Conservation (phyloP, 2,329 filamentous ascomycete genomes). For the Trichoderma brevicompactum region DNA sequence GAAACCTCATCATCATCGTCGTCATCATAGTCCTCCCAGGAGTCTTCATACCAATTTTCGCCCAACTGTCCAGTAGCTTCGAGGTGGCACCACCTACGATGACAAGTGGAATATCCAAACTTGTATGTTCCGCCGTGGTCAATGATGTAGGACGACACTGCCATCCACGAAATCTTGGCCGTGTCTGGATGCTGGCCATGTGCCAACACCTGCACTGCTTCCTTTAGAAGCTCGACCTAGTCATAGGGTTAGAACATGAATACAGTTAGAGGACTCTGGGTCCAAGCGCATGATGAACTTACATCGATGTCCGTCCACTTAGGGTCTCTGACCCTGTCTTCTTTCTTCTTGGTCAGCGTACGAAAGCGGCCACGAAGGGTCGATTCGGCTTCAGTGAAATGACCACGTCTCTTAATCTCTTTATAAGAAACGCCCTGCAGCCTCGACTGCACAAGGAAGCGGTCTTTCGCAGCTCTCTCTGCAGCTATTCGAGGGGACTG, state of each 20-base stretch:
- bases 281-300: conserved; percentile 46
- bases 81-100: conserved; percentile 59
- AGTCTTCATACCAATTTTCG: background rate
- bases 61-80: background rate
- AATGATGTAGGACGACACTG: conserved; percentile 58
- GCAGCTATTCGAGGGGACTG: background rate
- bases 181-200: conserved; percentile 38
- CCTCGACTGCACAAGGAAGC: conserved; percentile 59
- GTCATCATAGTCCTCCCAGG: background rate
- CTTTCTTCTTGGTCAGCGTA: conserved; percentile 65
- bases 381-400: conserved; percentile 68
- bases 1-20: background rate
- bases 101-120: conserved; percentile 63
- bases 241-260: background rate
- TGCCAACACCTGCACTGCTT: conserved; percentile 48
- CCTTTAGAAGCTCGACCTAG: conserved; percentile 44
- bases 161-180: conserved; percentile 59
- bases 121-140: conserved; percentile 59
- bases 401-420: conserved; percentile 61
- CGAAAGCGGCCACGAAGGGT: conserved; percentile 72
- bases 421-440: conserved; percentile 64
- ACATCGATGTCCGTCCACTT: conserved; percentile 68
- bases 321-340: conserved; percentile 67
- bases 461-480: conserved; percentile 39
- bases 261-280: background rate